A percentile compares a stretch with the other conserved stretches of the same genome.
phyloP scores from a whole-genome alignment of 257 asterid genomes.

The Solanum lycopersicoides region DNA sequence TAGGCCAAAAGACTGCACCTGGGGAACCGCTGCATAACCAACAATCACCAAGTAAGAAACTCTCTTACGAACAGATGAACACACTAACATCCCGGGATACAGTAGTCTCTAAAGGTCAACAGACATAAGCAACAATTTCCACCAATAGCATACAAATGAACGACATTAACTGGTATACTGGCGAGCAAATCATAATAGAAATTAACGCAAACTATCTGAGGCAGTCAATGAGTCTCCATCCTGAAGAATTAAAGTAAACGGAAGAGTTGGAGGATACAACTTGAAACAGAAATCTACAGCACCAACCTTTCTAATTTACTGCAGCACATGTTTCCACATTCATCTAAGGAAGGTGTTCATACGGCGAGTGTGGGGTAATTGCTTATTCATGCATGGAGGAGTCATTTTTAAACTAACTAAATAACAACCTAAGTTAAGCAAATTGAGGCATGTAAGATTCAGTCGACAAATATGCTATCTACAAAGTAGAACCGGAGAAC shows the following conservation, averaged over 20 bases:
- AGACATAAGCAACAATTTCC: background rate
- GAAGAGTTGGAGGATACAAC: background rate
- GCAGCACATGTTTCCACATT: background rate
- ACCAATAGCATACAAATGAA: background rate
- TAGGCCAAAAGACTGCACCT: slow-evolving; percentile 55
- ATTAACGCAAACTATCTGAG: background rate
- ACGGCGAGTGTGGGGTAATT: background rate
- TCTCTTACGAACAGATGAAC: background rate
- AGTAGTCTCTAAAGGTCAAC: background rate
- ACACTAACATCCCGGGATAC: background rate
- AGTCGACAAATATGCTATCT: background rate
- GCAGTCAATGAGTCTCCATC: background rate
- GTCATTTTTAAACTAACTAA: background rate
- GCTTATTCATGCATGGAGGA: background rate
- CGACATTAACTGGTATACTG: background rate
- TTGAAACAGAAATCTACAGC: background rate
- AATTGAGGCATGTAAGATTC: background rate
- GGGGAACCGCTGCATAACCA: slow-evolving; percentile 47
- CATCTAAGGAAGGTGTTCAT: background rate
- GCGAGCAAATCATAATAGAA: background rate
- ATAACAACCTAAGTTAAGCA: background rate
- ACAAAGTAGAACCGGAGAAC: background rate
- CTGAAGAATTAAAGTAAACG: background rate
- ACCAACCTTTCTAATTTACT: background rate
- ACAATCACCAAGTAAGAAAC: slow-evolving; percentile 1